Evolutionary conservation across 352 stramenopile species (phyloP).

Genomic region (Peronospora farinosa): DNA sequence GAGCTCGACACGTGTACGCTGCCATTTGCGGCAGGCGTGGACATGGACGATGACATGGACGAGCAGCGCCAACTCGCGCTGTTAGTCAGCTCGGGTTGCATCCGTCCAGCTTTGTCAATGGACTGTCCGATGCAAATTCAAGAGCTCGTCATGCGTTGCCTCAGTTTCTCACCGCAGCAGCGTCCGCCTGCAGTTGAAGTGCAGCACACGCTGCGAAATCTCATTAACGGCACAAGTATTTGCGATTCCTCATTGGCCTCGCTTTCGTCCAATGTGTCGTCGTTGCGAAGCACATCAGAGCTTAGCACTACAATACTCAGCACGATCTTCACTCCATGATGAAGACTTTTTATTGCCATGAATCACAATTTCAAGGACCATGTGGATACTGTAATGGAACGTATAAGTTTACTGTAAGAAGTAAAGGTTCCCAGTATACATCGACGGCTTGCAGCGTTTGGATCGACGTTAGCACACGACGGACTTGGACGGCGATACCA

Average conservation of each 20-base stretch:
- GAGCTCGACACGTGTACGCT: constrained; percentile 54
- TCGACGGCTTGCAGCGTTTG: too few species aligned
- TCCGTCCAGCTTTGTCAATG: constrained; percentile 37
- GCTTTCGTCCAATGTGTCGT: constrained; percentile 28
- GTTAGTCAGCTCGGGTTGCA: constrained; percentile 41
- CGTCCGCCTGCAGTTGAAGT: constrained; percentile 34
- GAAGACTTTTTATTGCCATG: constrained; percentile 6
- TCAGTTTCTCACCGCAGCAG: constrained; percentile 41
- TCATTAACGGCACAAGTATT: constrained; percentile 32
- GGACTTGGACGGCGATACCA: too few species aligned
- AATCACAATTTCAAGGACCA: neutral
- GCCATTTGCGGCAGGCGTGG: constrained; percentile 36
- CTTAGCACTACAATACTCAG: constrained; percentile 3
- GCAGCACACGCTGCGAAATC: constrained; percentile 35
- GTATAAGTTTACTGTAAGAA: constrained; percentile 18
- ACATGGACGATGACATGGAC: constrained; percentile 35
- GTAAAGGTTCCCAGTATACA: constrained; percentile 14
- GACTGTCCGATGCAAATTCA: constrained; percentile 44
- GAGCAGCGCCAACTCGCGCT: constrained; percentile 40
- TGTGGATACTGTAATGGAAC: constrained; percentile 1
- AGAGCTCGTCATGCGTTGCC: constrained; percentile 37
- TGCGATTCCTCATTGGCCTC: constrained; percentile 19
- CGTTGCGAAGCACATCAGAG: constrained; percentile 21
- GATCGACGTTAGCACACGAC: too few species aligned
- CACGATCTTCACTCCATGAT: constrained; percentile 24